Evolutionary conservation across 345 rosid genomes (phyloP).

Genomic region (Mangifera indica): DNA sequence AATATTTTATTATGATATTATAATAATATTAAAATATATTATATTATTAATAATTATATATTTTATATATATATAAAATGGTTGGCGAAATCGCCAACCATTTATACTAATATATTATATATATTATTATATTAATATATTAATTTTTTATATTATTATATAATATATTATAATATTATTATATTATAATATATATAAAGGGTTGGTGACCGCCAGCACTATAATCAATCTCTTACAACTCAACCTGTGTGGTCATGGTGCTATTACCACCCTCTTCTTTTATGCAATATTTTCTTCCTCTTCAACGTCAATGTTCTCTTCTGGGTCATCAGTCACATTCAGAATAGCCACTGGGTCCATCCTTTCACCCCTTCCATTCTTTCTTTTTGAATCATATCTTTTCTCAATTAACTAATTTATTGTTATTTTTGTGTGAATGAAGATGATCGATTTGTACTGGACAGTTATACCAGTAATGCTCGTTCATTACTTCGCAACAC

Average conservation of each 20-base stretch:
- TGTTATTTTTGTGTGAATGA: constrained; percentile 3
- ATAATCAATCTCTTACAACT: constrained; percentile 20
- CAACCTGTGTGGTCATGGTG: constrained; percentile 66
- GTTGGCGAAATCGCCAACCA: no score
- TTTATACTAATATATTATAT: no score
- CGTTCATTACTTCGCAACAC: constrained; percentile 68
- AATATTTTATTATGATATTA: no score
- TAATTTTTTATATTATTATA: no score
- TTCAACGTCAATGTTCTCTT: constrained; percentile 88
- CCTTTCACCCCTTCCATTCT: neutral
- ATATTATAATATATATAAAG: no score
- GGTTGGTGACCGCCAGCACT: no score
- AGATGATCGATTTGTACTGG: constrained; percentile 98
- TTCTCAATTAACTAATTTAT: neutral
- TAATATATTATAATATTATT: no score
- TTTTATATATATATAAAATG: no score
- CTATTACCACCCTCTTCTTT: constrained; percentile 68
- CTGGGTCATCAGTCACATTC: no score
- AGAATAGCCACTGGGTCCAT: constrained; percentile 92
- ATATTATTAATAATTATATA: no score
- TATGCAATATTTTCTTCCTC: constrained; percentile 82
- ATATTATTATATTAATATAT: no score
- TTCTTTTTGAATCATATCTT: neutral
- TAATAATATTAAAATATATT: no score
- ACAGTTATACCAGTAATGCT: constrained; percentile 86